Conservation (phyloP, 169 alveolate species). For the Plasmodium cynomolgi region DNA sequence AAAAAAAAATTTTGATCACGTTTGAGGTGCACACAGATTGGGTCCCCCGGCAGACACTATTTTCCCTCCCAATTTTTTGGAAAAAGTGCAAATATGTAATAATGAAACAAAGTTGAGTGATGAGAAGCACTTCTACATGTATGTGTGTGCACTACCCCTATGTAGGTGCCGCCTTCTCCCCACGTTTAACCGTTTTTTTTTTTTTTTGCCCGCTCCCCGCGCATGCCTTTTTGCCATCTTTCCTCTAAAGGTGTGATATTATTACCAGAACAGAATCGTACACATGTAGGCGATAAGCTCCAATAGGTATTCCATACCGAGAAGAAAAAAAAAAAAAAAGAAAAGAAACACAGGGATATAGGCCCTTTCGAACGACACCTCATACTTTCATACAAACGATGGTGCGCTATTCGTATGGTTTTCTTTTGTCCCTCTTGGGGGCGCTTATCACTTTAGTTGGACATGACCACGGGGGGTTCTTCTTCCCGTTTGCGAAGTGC, state of each 20-base stretch:
- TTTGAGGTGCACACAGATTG: not conserved
- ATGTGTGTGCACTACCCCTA: not conserved
- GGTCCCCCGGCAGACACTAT: not conserved
- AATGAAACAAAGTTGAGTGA: not conserved
- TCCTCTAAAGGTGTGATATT: not conserved
- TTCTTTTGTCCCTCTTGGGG: constrained; percentile 5
- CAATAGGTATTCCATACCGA: not conserved
- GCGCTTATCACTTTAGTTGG: not conserved
- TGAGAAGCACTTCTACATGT: not conserved
- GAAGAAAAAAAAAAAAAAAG: not conserved
- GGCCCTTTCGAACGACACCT: not conserved
- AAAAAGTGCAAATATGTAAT: not conserved
- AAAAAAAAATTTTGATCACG: not conserved
- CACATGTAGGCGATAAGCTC: not conserved
- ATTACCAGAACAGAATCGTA: not conserved
- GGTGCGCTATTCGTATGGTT: not conserved
- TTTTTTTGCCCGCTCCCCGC: not conserved
- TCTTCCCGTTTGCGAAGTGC: constrained; percentile 10
- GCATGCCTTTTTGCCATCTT: not conserved
- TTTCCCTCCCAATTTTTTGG: not conserved
- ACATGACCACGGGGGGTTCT: not conserved
- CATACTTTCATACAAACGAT: not conserved
- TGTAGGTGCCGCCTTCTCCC: not conserved
- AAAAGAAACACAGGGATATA: not conserved
- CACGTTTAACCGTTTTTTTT: not conserved